Evolutionary conservation across 176 grass and related monocot genomes (phyloP), one percentile per base, ranked within the genome.

Genomic region (Tuctoria greenei): DNA sequence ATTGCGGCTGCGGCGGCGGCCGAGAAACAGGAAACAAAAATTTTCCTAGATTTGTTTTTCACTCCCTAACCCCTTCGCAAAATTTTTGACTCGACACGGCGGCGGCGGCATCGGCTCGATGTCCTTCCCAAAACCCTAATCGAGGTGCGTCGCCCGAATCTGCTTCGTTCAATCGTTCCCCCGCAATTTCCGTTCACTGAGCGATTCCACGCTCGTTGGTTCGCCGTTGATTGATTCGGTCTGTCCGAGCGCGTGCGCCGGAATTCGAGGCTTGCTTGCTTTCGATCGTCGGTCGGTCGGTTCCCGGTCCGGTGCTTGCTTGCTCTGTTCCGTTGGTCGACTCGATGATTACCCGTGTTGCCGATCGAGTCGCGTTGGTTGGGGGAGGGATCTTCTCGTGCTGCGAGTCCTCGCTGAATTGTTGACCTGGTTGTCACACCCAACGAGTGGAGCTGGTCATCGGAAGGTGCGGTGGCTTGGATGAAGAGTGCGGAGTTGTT

Each of bases 1-100:
- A 61, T 62, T 73, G 69, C 80, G 75, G 86, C 80, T 61, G 75
- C 72, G 67, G 69, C 80, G 75, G 86, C 80, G 68, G 75, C 72
- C 37, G 25, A 18, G 42, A 26, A 81, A 61, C 21, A 14, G 27
- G 14, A 45, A 44, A 49, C 16, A 7, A 31, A 10, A 2, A 2
- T 71, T 71, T 75, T 10, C 7, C 39, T 36, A 67, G 14, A 3
- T 36, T 16, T 42, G n/a, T 50, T 61, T 12, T 20, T 28, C 40
- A 28, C 10, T 63, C 18, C 60, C n/a, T 50, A 26, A 15, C 58
- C 35, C 25, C 52, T 42, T 9, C 36, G 27, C 26, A 56, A 40
- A n/a, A n/a, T n/a, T 79, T 45, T 47, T 34, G 20, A 51, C 75
- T 75, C 45, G 73, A 0, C 52, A 5, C 58, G 74, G 8, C 74